phyloP scores from a whole-genome alignment of 345 rosid species.

The Brassica cretica region DNA sequence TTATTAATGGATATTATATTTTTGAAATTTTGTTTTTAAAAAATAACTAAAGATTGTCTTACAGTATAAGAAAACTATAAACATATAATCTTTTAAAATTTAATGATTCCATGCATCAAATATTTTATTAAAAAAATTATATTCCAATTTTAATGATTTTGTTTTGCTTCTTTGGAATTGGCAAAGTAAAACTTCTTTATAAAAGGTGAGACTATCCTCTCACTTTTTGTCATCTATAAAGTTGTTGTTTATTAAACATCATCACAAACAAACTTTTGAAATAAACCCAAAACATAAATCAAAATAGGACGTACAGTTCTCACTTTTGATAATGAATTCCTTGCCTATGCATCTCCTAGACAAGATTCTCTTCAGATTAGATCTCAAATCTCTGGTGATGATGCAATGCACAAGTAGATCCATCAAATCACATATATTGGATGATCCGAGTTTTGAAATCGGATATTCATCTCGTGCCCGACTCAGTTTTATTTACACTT shows the following conservation, averaged over 20 bases:
- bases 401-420: neutral
- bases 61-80: neutral
- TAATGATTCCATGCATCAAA: neutral
- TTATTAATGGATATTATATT: neutral
- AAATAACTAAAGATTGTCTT: neutral
- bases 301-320: neutral
- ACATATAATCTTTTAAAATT: neutral
- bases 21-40: neutral
- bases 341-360: neutral
- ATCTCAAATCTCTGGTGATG: neutral
- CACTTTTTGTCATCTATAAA: neutral
- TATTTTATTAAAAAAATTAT: neutral
- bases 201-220: neutral
- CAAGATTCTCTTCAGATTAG: neutral
- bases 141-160: neutral
- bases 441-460: neutral
- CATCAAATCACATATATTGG: neutral
- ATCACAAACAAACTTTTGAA: neutral
- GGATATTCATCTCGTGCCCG: neutral
- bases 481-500: neutral
- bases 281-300: neutral
- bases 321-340: neutral
- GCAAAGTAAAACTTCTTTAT: neutral
- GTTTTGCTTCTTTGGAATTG: neutral
- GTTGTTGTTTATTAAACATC: neutral